These are phyloP conservation scores for Aspergillus sp. DNA, from an alignment of 2,329 filamentous ascomycete genomes.

Conservation along the genomic window DNA sequence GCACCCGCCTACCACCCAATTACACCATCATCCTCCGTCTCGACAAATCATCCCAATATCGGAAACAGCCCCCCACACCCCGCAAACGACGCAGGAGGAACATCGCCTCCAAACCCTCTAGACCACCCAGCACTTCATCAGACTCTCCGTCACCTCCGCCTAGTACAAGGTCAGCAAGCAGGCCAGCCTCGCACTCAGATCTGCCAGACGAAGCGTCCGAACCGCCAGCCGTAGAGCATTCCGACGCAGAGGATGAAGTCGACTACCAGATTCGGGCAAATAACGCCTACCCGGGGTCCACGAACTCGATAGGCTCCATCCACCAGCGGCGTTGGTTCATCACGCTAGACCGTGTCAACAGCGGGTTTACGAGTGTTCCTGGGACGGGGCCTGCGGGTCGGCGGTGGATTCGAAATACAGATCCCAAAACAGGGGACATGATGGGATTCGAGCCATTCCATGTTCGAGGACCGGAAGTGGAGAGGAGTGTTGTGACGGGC, in stretches of 20 bases:
- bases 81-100: slow-evolving; percentile 22
- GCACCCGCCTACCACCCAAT: slow-evolving; percentile 50
- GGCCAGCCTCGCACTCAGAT: neutral
- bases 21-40: slow-evolving; percentile 58
- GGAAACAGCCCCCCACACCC: slow-evolving; percentile 12
- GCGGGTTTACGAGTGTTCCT: slow-evolving; percentile 49
- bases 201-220: neutral
- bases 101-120: neutral
- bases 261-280: slow-evolving; percentile 55
- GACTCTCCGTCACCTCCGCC: slow-evolving; percentile 17
- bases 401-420: slow-evolving; percentile 27
- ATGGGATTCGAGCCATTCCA: slow-evolving; percentile 57
- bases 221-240: neutral
- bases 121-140: slow-evolving; percentile 14
- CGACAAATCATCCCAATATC: slow-evolving; percentile 21
- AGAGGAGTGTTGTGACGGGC: slow-evolving; percentile 67
- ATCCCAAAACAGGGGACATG: slow-evolving; percentile 10
- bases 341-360: slow-evolving; percentile 58
- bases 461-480: slow-evolving; percentile 58
- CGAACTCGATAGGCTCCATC: slow-evolving; percentile 64
- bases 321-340: slow-evolving; percentile 68
- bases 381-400: slow-evolving; percentile 12
- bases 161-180: neutral
- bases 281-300: slow-evolving; percentile 66
- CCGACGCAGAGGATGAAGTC: slow-evolving; percentile 28